These are phyloP conservation scores for Pulveroboletus sp. DNA, from an alignment of 768 basidiomycete species.

Conservation along the genomic window DNA sequence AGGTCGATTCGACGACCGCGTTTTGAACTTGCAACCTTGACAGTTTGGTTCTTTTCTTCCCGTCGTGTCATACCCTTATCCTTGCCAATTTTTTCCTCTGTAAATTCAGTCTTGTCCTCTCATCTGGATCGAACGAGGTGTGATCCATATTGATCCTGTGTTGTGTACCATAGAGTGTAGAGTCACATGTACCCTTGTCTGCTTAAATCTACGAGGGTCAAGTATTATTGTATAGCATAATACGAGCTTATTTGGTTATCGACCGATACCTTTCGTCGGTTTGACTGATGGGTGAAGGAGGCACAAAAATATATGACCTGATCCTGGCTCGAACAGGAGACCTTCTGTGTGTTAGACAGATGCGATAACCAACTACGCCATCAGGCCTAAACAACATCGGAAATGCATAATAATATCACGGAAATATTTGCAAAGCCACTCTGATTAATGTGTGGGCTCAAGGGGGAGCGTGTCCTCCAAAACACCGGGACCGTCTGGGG, in stretches of 20 bases:
- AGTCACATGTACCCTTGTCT: constrained; percentile 18
- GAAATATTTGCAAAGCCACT: no score
- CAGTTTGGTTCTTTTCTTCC: background rate
- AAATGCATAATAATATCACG: no score
- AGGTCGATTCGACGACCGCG: constrained; percentile 88
- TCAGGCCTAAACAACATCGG: constrained; percentile 14
- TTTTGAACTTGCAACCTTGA: constrained; percentile 36
- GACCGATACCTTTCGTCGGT: no score
- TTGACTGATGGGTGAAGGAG: no score
- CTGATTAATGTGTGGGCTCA: no score
- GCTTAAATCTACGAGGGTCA: constrained; percentile 6
- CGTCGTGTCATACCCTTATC: constrained; percentile 12
- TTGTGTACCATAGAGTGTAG: constrained; percentile 21
- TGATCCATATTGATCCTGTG: background rate
- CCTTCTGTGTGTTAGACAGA: constrained; percentile 79
- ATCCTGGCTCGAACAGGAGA: constrained; percentile 65
- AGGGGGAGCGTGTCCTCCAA: no score
- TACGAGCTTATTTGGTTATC: background rate
- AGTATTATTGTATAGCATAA: background rate
- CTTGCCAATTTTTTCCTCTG: background rate
- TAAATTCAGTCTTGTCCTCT: background rate
- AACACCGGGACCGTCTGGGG: no score
- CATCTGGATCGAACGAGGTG: constrained; percentile 3
- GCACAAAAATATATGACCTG: constrained; percentile 27
- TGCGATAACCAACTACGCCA: constrained; percentile 63